phyloP scores from a whole-genome alignment of 192 early-diverging fungal species.

The Podila horticola region DNA sequence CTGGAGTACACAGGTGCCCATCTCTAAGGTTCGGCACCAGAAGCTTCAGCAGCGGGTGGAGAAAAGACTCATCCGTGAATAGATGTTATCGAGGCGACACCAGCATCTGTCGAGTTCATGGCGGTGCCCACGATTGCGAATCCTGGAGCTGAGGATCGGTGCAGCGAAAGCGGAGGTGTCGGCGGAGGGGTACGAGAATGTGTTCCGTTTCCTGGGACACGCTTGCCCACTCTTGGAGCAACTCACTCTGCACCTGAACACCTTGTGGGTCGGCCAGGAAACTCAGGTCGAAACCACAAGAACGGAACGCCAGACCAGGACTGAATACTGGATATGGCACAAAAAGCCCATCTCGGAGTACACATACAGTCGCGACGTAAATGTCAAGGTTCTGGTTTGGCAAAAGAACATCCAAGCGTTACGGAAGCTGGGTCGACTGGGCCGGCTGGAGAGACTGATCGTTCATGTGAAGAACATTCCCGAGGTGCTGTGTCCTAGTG shows the following conservation, averaged over 20 bases:
- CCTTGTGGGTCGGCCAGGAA: neutral
- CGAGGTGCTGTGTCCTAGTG: neutral
- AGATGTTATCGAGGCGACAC: neutral
- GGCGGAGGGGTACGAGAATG: neutral
- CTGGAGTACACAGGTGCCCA: neutral
- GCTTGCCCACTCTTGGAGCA: neutral
- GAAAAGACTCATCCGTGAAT: neutral
- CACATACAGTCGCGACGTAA: neutral
- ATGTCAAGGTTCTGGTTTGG: neutral
- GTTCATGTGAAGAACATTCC: neutral
- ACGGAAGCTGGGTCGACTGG: neutral
- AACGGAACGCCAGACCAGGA: neutral
- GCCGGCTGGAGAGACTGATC: neutral
- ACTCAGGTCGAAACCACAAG: neutral
- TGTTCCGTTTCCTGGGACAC: neutral
- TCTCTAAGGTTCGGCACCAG: neutral
- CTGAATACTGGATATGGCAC: neutral
- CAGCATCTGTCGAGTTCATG: neutral
- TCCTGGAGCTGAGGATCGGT: neutral
- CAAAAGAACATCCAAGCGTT: neutral
- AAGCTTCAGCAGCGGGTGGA: neutral
- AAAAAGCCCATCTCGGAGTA: too few relatives aligned
- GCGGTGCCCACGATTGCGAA: neutral
- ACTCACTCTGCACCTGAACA: neutral
- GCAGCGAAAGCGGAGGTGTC: neutral